phyloP scores from a whole-genome alignment of 345 rosid species.

The Barbarea vulgaris region DNA sequence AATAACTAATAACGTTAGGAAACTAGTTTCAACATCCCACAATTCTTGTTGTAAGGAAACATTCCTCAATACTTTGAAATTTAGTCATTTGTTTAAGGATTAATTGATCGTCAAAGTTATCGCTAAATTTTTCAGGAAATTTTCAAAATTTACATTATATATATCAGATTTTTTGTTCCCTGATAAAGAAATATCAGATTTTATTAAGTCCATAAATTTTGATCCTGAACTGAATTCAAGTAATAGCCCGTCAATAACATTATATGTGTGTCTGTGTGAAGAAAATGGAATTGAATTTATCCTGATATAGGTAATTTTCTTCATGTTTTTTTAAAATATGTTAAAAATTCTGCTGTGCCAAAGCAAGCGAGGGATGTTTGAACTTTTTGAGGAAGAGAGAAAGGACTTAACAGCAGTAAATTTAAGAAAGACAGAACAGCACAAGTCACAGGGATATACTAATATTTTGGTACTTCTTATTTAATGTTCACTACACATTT shows the following conservation, averaged over 20 bases:
- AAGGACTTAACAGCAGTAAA: conserved; percentile 41
- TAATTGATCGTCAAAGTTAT: not conserved
- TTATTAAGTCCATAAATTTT: not conserved
- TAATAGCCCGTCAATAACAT: not conserved
- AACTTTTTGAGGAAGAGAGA: conserved; percentile 39
- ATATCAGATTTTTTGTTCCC: too few species aligned
- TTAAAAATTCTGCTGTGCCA: conserved; percentile 21
- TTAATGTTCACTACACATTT: conserved; percentile 44
- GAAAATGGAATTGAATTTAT: not conserved
- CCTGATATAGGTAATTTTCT: conserved; percentile 2
- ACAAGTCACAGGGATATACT: conserved; percentile 20
- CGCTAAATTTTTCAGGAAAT: not conserved
- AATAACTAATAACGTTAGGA: not conserved
- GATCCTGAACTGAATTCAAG: conserved; percentile 11
- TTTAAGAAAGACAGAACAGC: conserved; percentile 40
- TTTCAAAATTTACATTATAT: too few species aligned
- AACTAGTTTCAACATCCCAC: not conserved
- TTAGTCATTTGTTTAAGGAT: too few species aligned
- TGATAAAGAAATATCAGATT: too few species aligned
- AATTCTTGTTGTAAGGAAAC: not conserved
- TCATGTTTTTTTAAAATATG: not conserved
- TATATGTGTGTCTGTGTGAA: not conserved
- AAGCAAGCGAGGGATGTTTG: conserved; percentile 37
- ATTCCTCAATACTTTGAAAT: not conserved
- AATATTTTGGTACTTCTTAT: conserved; percentile 25